Percentiles rank a stretch among this genome's conserved stretches.
phyloP scores from a whole-genome alignment of 805 yeast species.

The Starmerella floricola region DNA sequence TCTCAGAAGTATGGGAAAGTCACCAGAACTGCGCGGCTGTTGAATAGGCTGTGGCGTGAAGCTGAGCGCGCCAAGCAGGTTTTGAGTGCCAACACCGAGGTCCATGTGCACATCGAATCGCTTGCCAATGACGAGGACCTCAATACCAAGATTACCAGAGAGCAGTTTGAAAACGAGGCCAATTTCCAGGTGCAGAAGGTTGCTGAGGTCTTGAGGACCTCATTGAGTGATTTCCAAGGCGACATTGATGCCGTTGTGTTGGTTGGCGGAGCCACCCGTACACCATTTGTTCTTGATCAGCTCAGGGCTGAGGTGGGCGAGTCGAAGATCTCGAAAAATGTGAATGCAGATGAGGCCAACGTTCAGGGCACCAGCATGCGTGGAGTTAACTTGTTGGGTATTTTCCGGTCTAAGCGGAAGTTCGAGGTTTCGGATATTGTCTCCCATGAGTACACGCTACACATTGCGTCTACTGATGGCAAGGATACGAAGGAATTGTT shows the following conservation, averaged over 20 bases:
- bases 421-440: constrained; percentile 48
- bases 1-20: constrained; percentile 33
- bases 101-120: constrained; percentile 63
- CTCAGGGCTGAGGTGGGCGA: constrained; percentile 42
- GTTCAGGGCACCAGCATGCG: constrained; percentile 81
- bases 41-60: constrained; percentile 59
- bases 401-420: constrained; percentile 47
- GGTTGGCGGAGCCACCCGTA: constrained; percentile 84
- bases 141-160: constrained; percentile 51
- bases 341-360: constrained; percentile 92
- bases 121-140: constrained; percentile 65
- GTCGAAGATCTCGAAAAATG: constrained; percentile 51
- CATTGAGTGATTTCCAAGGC: constrained; percentile 34
- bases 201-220: constrained; percentile 42
- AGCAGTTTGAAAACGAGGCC: constrained; percentile 60
- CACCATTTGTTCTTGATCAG: constrained; percentile 58
- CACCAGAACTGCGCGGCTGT: constrained; percentile 41
- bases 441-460: constrained; percentile 35
- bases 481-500: constrained; percentile 10
- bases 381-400: constrained; percentile 62
- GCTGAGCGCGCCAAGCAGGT: constrained; percentile 83
- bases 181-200: constrained; percentile 31
- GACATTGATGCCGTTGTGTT: constrained; percentile 41
- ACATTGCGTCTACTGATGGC: constrained; percentile 25
- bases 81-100: constrained; percentile 78